Base-by-base conservation (phyloP, 1,284 basidiomycete species). In the Nidula niveotomentosa region DNA sequence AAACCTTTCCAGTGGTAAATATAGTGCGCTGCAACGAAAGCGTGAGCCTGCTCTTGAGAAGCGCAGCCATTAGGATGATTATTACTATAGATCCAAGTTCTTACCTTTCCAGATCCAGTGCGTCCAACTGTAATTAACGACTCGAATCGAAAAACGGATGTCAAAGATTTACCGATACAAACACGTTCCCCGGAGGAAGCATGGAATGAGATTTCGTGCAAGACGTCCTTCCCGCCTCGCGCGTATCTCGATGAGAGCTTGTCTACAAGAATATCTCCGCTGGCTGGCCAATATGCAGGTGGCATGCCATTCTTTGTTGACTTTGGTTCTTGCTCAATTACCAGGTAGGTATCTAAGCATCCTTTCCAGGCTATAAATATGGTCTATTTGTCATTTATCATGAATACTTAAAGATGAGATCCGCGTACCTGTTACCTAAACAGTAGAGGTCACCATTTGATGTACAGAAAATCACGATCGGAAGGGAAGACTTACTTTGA, bases 261-360 rank as follows among this genome's bases (percentile, higher is more conserved):
- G 51, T 87, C 77, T 1, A 88, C 80, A 12, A 69, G 64, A 47
- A 89, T 71, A 35, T 77, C 71, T 0, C 87, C 86, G 30, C 79
- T 84, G 0, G 85, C 75, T 0, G 87, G 87, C 86, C 87, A 89
- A 56, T 85, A 82, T 0, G 86, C 86, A 0, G 86, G 84, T 6
- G 86, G 86, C 44, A 75, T 63, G 2, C 78, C 77, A 33, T 67
- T 61, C 10, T 65, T 60, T 2, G 68, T 69, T 0, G 79, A 63
- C 53, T 76, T 73, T 1, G 81, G 80, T 65, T 93, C 91, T 65
- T 91, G 88, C 53, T 90, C 88, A 53, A 91, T 89, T 10, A 75
- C 68, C 47, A 90, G 68, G 64, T 92, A 90, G 68, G 64, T 92
- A 93, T 33, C 81, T 80, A 62, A 89, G 80, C 51, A 93, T 86